Base-by-base conservation (phyloP, 495 filamentous ascomycete species). In the Trichoderma gamsii region DNA sequence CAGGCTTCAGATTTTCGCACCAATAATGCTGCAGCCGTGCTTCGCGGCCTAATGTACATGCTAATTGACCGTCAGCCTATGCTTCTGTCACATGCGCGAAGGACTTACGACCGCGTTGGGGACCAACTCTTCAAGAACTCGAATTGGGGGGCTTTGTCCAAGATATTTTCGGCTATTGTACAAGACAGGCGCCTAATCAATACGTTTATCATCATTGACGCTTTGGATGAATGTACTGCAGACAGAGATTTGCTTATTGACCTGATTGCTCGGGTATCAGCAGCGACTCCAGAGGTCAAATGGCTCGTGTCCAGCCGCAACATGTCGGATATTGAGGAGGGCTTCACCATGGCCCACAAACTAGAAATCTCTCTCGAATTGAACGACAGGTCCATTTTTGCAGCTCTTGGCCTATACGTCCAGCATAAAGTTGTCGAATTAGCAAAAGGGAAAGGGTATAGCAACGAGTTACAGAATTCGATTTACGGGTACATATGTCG, bases 11-110 rank as follows among this genome's bases (percentile, higher is more conserved):
- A 79, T 56, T 13, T 23, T 0, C 69, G 72, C 21, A 66, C 82
- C 38, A 79, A 80, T 68, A 79, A 75, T 66, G 76, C 79, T 21
- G 75, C 73, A 1, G 71, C 77, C 18, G 76, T 83, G 3, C 70
- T 83, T 3, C 74, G 79, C 1, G 77, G 80, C 35, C 69, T 83
- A 11, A 79, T 82, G 4, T 83, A 75, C 72, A 63, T 75, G 29
- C 74, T 82, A 18, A 25, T 72, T 32, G 18, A 69, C 29, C 72
- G 80, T 49, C 72, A 79, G 70, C 75, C 72, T 63, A 68, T 67
- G 3, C 76, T 80, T 25, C 68, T 75, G 16, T 69, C 41, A 5
- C 76, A 78, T 69, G 16, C 79, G 8, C 76, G 64, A 38, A 68
- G 72, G 56, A 70, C 71, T 23, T 75, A 80, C 66, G 72, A 77